Percentiles rank a stretch among this genome's conserved stretches.
phyloP scores from a whole-genome alignment of 371 early-diverging fungal species.

The Blyttiomyces sp. region DNA sequence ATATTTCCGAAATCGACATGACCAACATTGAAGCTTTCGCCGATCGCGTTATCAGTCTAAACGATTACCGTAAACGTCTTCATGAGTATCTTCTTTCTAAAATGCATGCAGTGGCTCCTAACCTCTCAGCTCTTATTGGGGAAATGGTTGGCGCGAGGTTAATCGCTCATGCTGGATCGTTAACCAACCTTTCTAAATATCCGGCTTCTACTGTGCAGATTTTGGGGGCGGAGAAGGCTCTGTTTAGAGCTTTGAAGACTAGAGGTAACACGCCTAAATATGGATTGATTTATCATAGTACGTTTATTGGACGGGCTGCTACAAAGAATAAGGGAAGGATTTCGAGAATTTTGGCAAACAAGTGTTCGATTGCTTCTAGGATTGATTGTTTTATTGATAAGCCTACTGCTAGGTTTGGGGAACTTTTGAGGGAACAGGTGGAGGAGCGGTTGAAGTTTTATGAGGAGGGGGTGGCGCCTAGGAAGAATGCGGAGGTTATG shows the following conservation, averaged over 20 bases:
- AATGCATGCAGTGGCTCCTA: slow-evolving; percentile 97
- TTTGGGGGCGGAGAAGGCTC: slow-evolving; percentile 98
- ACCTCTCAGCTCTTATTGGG: slow-evolving; percentile 95
- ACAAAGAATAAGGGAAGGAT: slow-evolving; percentile 98
- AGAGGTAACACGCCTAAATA: slow-evolving; percentile 98
- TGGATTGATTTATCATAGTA: slow-evolving; percentile 96
- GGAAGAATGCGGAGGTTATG: slow-evolving; percentile 94
- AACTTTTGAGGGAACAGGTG: slow-evolving; percentile 91
- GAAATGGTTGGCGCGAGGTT: slow-evolving; percentile 94
- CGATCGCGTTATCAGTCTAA: slow-evolving; percentile 85
- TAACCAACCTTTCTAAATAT: slow-evolving; percentile 95
- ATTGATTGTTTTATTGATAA: slow-evolving; percentile 95
- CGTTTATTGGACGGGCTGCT: slow-evolving; percentile 92
- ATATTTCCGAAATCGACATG: slow-evolving; percentile 90
- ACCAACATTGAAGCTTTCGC: slow-evolving; percentile 92
- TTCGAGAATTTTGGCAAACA: slow-evolving; percentile 97
- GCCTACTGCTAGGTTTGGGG: slow-evolving; percentile 90
- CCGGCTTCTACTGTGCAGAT: slow-evolving; percentile 99
- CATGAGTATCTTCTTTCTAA: slow-evolving; percentile 89
- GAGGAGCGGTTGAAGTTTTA: slow-evolving; percentile 94
- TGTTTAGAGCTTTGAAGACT: slow-evolving; percentile 97
- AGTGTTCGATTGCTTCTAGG: slow-evolving; percentile 94
- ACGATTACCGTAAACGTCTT: slow-evolving; percentile 89
- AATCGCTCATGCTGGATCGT: slow-evolving; percentile 94
- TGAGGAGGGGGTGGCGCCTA: slow-evolving; percentile 82